Evolutionary conservation across 805 yeast genomes (phyloP).

Genomic region (Candida odintsovae): DNA sequence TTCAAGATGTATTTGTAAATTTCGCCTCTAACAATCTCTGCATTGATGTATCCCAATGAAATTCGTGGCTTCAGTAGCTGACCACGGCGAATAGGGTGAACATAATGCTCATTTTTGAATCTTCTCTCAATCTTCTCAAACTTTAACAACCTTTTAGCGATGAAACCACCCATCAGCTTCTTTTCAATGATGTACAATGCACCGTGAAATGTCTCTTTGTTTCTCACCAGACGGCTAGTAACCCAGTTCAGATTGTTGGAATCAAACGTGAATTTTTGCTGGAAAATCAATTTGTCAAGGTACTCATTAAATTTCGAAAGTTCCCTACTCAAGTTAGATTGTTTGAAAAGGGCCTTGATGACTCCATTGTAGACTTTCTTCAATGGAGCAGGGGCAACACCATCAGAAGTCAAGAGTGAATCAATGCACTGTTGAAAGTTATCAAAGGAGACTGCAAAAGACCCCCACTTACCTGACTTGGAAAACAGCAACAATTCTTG

Average conservation of each 20-base stretch:
- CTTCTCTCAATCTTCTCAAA: conserved; percentile 8
- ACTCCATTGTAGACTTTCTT: conserved; percentile 20
- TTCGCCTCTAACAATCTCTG: conserved; percentile 17
- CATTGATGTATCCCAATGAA: conserved; percentile 23
- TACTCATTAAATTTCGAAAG: conserved; percentile 5
- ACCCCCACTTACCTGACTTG: conserved; percentile 24
- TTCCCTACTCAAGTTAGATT: conserved; percentile 4
- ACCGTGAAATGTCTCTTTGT: conserved; percentile 23
- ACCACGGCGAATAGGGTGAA: conserved; percentile 21
- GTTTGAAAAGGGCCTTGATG: conserved; percentile 9
- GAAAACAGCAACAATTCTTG: conserved; percentile 27
- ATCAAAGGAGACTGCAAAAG: conserved; percentile 24
- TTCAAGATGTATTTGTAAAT: conserved; percentile 21
- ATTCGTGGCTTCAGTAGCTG: conserved; percentile 21
- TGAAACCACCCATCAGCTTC: conserved; percentile 32
- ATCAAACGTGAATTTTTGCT: conserved; percentile 24
- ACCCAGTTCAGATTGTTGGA: conserved; percentile 28
- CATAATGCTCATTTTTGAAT: conserved; percentile 10
- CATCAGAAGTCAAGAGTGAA: conserved; percentile 9
- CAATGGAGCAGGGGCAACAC: conserved; percentile 16
- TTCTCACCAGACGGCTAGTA: conserved; percentile 21
- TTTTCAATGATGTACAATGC: conserved; percentile 27
- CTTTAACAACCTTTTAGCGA: conserved; percentile 12
- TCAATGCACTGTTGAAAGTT: conserved; percentile 18
- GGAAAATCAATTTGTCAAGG: conserved; percentile 19